Base-by-base conservation (phyloP, 2,329 filamentous ascomycete species). In the Tolypocladium nubicola region DNA sequence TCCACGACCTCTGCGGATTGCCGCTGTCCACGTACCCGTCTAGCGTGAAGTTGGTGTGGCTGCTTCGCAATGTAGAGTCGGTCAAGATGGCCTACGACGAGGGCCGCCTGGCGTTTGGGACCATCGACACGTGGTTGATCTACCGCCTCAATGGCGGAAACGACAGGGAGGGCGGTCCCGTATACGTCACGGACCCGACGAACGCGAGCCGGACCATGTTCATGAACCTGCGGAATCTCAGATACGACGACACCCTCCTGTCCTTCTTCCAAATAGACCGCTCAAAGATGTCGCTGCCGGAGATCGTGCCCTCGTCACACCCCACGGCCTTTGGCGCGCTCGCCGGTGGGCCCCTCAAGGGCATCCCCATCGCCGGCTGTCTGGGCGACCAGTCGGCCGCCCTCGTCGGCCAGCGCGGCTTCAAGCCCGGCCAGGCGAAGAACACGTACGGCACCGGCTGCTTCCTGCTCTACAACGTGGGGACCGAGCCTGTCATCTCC, bases 171-270 rank as follows among this genome's bases (percentile, higher is more conserved):
- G 68, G 63, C n/a, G 67, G 66, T 19, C 81, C 84, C 53, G 73
- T 91, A 49, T 86, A 89, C 67, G 89, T 96, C 58, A 94, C 91
- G 0, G 91, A 96, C 70, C 84, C 87, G 53, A 90, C 89, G 60
- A 96, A 96, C 70, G 91, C 91, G 23, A 93, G 88, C 56, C 80
- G 91, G 67, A 96, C 91, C 60, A 95, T 96, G 90, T 94, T 96
- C 72, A 92, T 96, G 87, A 90, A 96, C 73, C 79, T 96, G 56
- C 80, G 85, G 64, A 92, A 86, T 13, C 79, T 90, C 59, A 72
- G 91, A 65, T 96, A 96, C 72, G 89, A 93, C 68, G 84, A 90
- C 57, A 79, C 79, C 45, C 79, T 96, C 33, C 76, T 96, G 33
- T 75, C 83, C 30, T 96, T 95, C 75, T 96, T 96, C 72, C 83